Percentiles rank a stretch among this genome's conserved stretches.
These are phyloP conservation scores for Ramaria rubella DNA, from an alignment of 768 basidiomycete genomes.

Conservation along the genomic window DNA sequence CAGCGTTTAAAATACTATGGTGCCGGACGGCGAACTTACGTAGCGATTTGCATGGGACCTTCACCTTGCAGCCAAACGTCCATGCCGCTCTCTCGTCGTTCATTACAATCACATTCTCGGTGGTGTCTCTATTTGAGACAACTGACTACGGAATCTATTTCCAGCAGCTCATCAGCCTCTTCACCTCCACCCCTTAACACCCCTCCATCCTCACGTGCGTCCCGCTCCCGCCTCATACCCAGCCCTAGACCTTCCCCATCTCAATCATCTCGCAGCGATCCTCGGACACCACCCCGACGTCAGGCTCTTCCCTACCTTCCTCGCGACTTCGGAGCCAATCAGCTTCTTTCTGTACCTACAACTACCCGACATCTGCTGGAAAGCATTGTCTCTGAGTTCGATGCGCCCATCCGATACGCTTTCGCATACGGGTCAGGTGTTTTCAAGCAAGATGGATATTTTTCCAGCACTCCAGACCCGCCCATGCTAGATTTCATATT, in stretches of 20 bases:
- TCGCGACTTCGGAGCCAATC: constrained; percentile 71
- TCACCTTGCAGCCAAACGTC: neutral
- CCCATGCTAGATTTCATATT: constrained; percentile 98
- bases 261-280: neutral
- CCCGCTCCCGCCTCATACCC: constrained; percentile 35
- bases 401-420: constrained; percentile 91
- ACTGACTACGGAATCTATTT: constrained; percentile 5
- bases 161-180: neutral
- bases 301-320: constrained; percentile 50
- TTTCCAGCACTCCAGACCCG: constrained; percentile 26
- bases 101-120: constrained; percentile 1
- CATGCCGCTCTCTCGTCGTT: constrained; percentile 8
- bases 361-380: constrained; percentile 77
- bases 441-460: constrained; percentile 85
- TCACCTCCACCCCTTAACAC: neutral
- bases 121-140: neutral
- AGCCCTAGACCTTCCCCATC: constrained; percentile 32
- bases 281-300: constrained; percentile 13
- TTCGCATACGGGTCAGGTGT: constrained; percentile 98
- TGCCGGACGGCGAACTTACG: too few relatives aligned
- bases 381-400: constrained; percentile 69
- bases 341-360: constrained; percentile 71
- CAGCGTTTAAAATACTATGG: too few relatives aligned
- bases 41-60: neutral
- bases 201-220: constrained; percentile 9